Base-by-base conservation (phyloP, 352 stramenopile genomes). In the Hyaloperonospora brassicae region DNA sequence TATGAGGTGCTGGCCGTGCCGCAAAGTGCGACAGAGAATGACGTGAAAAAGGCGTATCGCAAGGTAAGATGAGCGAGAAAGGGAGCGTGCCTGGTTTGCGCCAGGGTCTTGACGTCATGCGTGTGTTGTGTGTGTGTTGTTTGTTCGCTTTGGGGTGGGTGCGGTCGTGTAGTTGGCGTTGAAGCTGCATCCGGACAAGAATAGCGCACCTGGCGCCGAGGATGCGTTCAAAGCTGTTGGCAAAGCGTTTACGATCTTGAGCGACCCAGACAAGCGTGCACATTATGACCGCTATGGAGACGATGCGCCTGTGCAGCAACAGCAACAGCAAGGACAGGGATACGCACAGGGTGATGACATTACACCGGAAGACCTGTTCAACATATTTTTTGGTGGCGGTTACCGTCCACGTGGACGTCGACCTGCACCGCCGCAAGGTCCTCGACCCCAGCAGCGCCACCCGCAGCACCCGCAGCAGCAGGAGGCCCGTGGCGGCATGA, bases 191-290 rank as follows among this genome's bases (percentile, higher is more conserved):
- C 87, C 87, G 0, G 87, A 96, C 62, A 96, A 96, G 72, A 99
- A 99, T 73, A 95, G 85, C 11, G 95, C 95, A 0, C 95, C 94
- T 0, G 87, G 95, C 38, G 94, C 96, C 4, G 96, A 98, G 63
- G 96, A 98, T 59, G 96, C 96, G 25, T 98, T 99, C 75, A 99
- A 99, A 72, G 93, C 84, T 1, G 84, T 94, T 2, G 84, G 84
- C 52, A 89, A 97, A 31, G 96, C 96, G 11, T 99, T 98, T 71
- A 84, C 84, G 8, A 84, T 93, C 22, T 67, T 96, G 40, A 96
- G 86, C 41, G 87, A 96, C 60, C 72, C 78, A 0, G 76, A 95
- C 41, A 96, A 96, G 61, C 82, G 86, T 23, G 70, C 80, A 40
- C 76, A 95, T 53, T 96, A 95, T 52, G 85, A 95, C 46, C 76